Base-by-base conservation (phyloP, 2,329 filamentous ascomycete species). In the Intubia oerlemansii region DNA sequence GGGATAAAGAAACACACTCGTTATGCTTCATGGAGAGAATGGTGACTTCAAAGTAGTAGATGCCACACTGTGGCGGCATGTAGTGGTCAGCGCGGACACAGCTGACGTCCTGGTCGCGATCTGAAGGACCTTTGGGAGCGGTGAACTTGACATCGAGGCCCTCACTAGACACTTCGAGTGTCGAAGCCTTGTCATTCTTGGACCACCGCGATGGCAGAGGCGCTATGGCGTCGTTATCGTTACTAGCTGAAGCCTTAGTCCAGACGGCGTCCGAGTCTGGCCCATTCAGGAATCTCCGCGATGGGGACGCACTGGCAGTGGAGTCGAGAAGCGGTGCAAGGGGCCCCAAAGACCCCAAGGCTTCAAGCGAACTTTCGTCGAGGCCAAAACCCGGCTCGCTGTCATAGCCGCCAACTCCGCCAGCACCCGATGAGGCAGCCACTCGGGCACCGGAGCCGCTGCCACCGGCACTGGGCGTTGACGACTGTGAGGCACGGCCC, bases 31-130 rank as follows among this genome's bases (percentile, higher is more conserved):
- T 56, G 11, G 54, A 51, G 16, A 62, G 33, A 27, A 69, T 54
- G 11, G 51, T 51, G 15, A 75, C 60, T 46, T 98, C 88, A 44
- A 71, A 98, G 48, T 98, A 98, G 49, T 92, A 98, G 34, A 98
- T 74, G 2, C 88, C 88, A 39, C 79, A 88, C 43, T 91, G 76
- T 20, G 70, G 62, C 4, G 88, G 82, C 69, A 95, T 93, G 27
- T 72, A 66, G 46, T 82, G 61, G 47, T 98, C 77, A 17, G 84
- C 68, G 32, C 88, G 70, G 33, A 92, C 70, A 10, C 79, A 68
- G 20, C 71, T 81, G 12, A 81, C 79, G 46, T 95, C 88, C 43
- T 77, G 57, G 7, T 72, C 66, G 28, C 59, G 55, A 28, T 67
- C 61, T 32, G 48, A 47, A 13, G 54, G 43, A 15, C 47, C 51